Percentiles rank a stretch among this genome's conserved stretches.
Evolutionary conservation across 148 eudicot genomes (phyloP).

Genomic region (Chenopodium berlandieri): DNA sequence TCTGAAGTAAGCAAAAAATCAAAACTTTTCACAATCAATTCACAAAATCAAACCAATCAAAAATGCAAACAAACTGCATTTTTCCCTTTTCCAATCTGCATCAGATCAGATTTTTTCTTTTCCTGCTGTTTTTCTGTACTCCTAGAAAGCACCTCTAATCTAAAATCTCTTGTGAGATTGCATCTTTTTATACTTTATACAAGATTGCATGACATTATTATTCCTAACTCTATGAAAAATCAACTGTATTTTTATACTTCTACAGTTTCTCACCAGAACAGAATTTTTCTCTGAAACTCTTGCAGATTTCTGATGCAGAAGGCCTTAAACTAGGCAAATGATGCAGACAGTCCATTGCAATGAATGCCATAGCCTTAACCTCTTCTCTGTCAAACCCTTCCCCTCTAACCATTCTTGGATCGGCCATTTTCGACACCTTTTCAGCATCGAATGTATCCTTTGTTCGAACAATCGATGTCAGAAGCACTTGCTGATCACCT

Average conservation of each 20-base stretch:
- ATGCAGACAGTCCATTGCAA: conserved; percentile 48
- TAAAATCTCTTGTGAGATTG: background rate
- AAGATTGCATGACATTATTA: background rate
- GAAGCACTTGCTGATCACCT: conserved; percentile 36
- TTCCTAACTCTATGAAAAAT: background rate
- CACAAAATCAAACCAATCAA: background rate
- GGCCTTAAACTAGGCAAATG: conserved; percentile 66
- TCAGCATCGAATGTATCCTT: conserved; percentile 33
- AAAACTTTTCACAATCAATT: conserved; percentile 17
- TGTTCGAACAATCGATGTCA: conserved; percentile 40
- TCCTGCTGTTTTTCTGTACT: conserved; percentile 12
- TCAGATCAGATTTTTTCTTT: conserved; percentile 1
- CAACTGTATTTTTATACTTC: background rate
- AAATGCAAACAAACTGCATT: conserved; percentile 10
- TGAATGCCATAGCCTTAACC: conserved; percentile 36
- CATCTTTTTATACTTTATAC: background rate
- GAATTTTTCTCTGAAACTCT: conserved; percentile 37
- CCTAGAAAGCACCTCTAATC: conserved; percentile 9
- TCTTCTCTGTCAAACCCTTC: conserved; percentile 39
- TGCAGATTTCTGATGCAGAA: conserved; percentile 48
- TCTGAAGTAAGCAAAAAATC: background rate
- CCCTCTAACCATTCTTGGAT: conserved; percentile 30
- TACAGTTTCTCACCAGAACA: conserved; percentile 24
- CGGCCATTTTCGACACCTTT: conserved; percentile 49
- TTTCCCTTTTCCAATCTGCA: background rate